Evolutionary conservation across 176 grass and related monocot genomes (phyloP), one percentile per base, ranked within the genome.

Genomic region (Otatea glauca): DNA sequence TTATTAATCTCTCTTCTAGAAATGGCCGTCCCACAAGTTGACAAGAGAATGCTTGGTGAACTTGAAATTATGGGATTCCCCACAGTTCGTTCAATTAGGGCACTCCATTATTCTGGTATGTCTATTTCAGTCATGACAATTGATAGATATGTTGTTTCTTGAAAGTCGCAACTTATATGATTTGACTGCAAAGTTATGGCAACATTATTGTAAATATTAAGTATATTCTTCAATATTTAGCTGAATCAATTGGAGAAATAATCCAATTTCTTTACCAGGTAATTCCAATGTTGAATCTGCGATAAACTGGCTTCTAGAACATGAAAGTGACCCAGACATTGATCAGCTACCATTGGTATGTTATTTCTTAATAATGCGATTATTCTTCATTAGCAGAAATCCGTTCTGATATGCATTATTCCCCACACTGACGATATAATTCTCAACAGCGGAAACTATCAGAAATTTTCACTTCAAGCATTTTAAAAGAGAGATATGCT

Each of bases 1-100:
- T 39, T 59, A 7, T 38, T 75, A 10, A 69, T 55, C 20, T 77
- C 27, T 71, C 66, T 81, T 65, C 0, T 68, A 92, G 91, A 13
- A 49, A 98, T 98, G 96, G 89, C 91, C 67, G 69, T 82, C 18
- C 87, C 88, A 81, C 80, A 94, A 85, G 89, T 98, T 71, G 87
- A 95, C 78, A 88, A 89, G 69, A 86, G 83, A 88, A 88, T 98
- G 47, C 92, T 95, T 51, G 71, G 27, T 76, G 89, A 98, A 70
- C 91, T 98, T 90, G 92, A 95, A 83, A 56, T 21, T 14, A 98
- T 95, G 92, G 92, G 95, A 87, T 98, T 98, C 74, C 87, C 95
- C 49, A 85, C 85, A 6, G 61, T 51, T 21, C 89, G 89, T 86
- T 88, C 91, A 73, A 94, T 85, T 60, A 93, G 89, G 81, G 96